Base-by-base conservation (phyloP, 805 yeast species). In the Candida nitratophila region DNA sequence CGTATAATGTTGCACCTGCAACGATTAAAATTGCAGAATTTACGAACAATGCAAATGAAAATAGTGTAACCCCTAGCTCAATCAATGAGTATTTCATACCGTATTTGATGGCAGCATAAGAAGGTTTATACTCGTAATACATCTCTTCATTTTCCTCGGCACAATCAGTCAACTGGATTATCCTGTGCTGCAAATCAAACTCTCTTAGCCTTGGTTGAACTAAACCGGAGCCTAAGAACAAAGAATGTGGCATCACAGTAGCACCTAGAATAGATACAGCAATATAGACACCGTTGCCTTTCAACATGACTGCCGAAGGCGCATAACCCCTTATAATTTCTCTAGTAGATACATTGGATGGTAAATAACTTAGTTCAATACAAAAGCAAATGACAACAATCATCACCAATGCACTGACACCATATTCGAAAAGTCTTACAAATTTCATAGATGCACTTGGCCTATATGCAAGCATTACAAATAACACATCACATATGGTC, bases 41-140 rank as follows among this genome's bases (percentile, higher is more conserved):
- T 48, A 87, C 90, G 60, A 88, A 88, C 8, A 88, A 61, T 0
- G 96, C 96, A 56, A 88, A 71, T 0, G 95, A 81, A 50, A 81
- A 74, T 31, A 88, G 66, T 0, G 95, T 79, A 6, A 83, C 51
- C 0, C 74, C 70, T 36, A 86, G 64, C 57, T 87, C 96, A 26
- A 73, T 60, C 42, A 85, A 71, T 1, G 93, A 83, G 59, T 76
- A 84, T 45, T 76, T 80, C 61, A 81, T 67, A 3, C 86, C 76
- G 54, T 82, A 80, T 22, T 68, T 70, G 47, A 87, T 83, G 3
- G 95, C 86, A n/a, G 63, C 63, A 21, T 70, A 57, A 1, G 88
- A 73, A 4, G 96, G 96, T 44, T 64, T 70, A 61, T 88, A 87
- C 14, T 61, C 48, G 47, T 65, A 70, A 47, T 68, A 73, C 6